A percentile compares a stretch with the other conserved stretches of the same genome.
Conservation (phyloP, 2,329 filamentous ascomycete species). For the Aspergillus piperis region DNA sequence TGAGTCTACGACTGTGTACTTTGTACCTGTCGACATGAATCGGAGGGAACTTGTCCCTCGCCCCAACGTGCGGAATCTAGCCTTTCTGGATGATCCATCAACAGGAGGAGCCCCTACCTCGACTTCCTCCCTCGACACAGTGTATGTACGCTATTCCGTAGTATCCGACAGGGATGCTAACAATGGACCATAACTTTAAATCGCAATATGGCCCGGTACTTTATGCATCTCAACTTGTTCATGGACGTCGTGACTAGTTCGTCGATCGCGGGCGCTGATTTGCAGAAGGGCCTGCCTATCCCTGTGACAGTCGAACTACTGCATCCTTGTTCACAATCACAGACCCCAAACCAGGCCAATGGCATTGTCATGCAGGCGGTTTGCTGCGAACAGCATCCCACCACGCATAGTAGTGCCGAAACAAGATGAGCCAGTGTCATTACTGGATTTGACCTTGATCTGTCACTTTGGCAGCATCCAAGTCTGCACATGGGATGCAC, state of each 20-base stretch:
- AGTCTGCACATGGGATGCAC: background rate
- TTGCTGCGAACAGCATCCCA: constrained; percentile 1
- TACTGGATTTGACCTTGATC: background rate
- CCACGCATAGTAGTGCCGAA: background rate
- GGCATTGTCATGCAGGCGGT: constrained; percentile 8
- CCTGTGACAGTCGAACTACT: constrained; percentile 7
- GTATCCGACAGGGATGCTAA: background rate
- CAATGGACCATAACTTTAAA: background rate
- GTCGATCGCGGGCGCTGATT: background rate
- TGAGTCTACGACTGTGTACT: background rate
- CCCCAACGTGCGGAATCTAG: background rate
- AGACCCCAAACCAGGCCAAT: background rate
- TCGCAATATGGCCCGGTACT: background rate
- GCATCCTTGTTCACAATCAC: constrained; percentile 2
- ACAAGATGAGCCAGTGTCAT: constrained; percentile 1
- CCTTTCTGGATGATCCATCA: background rate
- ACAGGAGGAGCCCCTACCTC: background rate
- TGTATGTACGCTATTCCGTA: background rate
- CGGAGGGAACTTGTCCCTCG: background rate
- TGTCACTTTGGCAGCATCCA: background rate
- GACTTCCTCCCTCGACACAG: too few relatives aligned
- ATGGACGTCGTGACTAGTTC: background rate
- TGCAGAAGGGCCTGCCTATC: background rate
- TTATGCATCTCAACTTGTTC: background rate
- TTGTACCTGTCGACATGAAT: background rate